Base-by-base conservation (phyloP, 441 rosid genomes). In the Euphorbia corollata region DNA sequence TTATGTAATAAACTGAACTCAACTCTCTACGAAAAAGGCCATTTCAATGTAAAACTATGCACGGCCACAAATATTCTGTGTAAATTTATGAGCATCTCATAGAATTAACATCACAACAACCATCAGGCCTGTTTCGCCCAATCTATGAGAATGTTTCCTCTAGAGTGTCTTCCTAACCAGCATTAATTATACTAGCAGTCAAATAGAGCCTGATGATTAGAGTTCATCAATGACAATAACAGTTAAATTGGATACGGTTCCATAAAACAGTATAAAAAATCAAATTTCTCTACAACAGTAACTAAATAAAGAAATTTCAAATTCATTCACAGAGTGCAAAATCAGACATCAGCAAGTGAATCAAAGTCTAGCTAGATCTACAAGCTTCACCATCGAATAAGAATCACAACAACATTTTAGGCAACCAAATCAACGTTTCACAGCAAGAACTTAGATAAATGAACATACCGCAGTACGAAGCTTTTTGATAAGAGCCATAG, bases 401-500 rank as follows among this genome's bases (percentile, higher is more conserved):
- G 23, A 18, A 5, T 5, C 8, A 8, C 10, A 53, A 53, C 22
- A 53, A 53, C 18, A 53, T 18, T 18, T 16, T 54, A 30, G 6
- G 11, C 58, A 2, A 20, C 5, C 27, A 54, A 54, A 54, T 54
- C 13, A 34, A 4, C 32, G 7, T 45, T 13, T 10, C 51, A 13
- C 20, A 50, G 2, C 54, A 61, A 18, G 22, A 41, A 19, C 19
- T 27, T 13, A 43, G 38, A 67, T 7, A 8, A 34, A 51, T 55
- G 36, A 8, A 23, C 53, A 59, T 80, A 89, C 96, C 83, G 96
- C 96, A 68, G 83, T 84, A 39, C 92, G 87, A 0, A 89, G 90
- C 79, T 89, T 89, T 79, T 87, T 89, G 66, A 89, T 83, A 27
- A 89, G 64, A 64, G 96, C 96, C 96, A 89, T 84, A 15, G 96